Percentiles rank a stretch among this genome's conserved stretches.
Evolutionary conservation across 495 filamentous ascomycete genomes (phyloP).

Genomic region (Ramalina intermedia): DNA sequence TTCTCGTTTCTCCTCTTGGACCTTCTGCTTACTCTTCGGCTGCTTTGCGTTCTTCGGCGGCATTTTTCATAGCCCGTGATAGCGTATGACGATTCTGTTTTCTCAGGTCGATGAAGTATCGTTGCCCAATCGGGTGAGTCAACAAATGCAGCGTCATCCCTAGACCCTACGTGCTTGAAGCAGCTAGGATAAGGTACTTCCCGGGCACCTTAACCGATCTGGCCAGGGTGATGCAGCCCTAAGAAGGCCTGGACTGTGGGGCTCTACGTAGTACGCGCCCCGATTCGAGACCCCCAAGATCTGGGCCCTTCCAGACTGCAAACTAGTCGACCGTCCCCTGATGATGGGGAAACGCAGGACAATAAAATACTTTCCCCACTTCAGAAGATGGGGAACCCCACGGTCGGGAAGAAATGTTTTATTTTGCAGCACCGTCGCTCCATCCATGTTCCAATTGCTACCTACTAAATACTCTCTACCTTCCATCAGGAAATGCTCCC

Average conservation of each 20-base stretch:
- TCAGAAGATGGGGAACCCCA: no score
- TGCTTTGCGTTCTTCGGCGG: slow-evolving; percentile 35
- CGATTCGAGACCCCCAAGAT: background rate
- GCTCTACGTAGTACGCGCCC: background rate
- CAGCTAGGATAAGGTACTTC: background rate
- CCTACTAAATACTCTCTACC: no score
- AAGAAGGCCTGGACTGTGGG: background rate
- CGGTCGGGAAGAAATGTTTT: no score
- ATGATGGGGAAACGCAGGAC: no score
- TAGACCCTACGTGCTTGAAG: background rate
- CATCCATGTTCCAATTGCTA: no score
- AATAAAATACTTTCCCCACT: no score
- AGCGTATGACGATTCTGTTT: background rate
- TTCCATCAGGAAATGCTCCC: no score
- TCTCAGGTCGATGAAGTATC: background rate
- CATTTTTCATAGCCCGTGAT: slow-evolving; percentile 16
- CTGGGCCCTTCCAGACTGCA: no score
- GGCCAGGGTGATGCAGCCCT: no score
- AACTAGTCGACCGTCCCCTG: no score
- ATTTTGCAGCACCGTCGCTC: no score
- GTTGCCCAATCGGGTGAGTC: background rate
- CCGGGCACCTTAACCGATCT: background rate
- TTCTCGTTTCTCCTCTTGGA: slow-evolving; percentile 53
- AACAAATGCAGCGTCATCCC: background rate
- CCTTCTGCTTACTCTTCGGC: slow-evolving; percentile 47